Evolutionary conservation across 139 green algal genomes (phyloP).

Genomic region (Chlamydomonas sp.): DNA sequence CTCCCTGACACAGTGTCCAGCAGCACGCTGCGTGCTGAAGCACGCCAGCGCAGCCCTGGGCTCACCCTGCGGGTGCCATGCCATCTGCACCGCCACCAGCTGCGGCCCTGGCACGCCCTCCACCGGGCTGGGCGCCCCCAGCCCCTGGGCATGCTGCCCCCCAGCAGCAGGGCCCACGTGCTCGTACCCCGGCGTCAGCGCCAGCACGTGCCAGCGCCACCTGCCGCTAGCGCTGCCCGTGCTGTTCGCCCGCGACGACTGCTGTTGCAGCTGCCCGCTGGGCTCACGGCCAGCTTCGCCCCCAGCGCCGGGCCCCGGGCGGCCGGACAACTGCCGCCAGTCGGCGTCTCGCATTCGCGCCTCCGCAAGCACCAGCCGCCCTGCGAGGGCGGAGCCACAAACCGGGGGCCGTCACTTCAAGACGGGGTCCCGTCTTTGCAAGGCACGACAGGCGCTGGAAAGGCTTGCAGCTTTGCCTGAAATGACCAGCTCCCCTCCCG

Average conservation of each 20-base stretch:
- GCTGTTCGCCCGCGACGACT: too few relatives aligned
- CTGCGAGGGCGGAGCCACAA: background rate
- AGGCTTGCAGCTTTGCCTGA: background rate
- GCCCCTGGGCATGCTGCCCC: background rate
- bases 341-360: background rate
- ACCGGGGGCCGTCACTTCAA: too few relatives aligned
- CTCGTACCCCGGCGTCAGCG: background rate
- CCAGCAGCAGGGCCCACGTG: background rate
- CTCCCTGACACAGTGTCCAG: too few relatives aligned
- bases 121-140: background rate
- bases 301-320: background rate
- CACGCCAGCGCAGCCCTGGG: background rate
- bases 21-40: too few relatives aligned
- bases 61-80: constrained; percentile 31
- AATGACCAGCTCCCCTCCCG: too few relatives aligned
- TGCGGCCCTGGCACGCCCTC: background rate
- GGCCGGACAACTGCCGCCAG: background rate
- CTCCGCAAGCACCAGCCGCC: constrained; percentile 4
- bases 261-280: background rate
- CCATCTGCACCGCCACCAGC: background rate
- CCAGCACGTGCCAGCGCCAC: constrained; percentile 19
- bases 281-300: too few relatives aligned
- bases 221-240: too few relatives aligned
- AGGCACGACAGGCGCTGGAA: constrained; percentile 11
- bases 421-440: background rate